Base-by-base conservation (phyloP, 352 stramenopile species). In the Blastocystis sp. region DNA sequence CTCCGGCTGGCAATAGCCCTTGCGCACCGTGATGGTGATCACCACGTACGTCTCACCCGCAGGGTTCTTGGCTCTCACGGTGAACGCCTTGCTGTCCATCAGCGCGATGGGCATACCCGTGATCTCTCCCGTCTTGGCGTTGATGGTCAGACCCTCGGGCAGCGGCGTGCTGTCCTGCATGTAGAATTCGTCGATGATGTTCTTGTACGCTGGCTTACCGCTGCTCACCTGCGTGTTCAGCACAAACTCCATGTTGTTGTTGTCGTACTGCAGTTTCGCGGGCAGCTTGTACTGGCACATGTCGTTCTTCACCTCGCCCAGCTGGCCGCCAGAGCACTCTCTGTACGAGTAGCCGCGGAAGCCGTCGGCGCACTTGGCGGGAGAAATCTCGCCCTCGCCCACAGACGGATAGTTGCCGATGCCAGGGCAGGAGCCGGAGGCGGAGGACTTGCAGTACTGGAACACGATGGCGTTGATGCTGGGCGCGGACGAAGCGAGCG, bases 351-450 rank as follows among this genome's bases (percentile, higher is more conserved):
- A 82, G 17, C 74, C 74, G 69, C 38, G 38, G 21, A 60, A 82
- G 23, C 74, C 74, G 1, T 82, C 52, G 19, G 17, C 45, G 41
- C 74, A 82, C 11, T 21, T 23, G 4, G 14, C 38, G 9, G 59
- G 62, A 66, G 59, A 71, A 67, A 71, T 71, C 41, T 82, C 45
- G 38, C 74, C 74, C 41, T 82, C 74, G 0, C 45, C 74, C 0
- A 82, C 74, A 34, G 74, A 67, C 70, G 74, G 74, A 70, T 70
- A 82, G 40, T 69, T 11, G 38, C 61, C 74, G 11, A 69, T 52
- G 38, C 1, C 28, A 59, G 74, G 74, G 52, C 74, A 82, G 11
- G 52, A 14, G 11, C 40, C 40, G 34, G 4, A 43, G 9, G 21
- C 62, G 34, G 4, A n/a, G 2, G 62, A 5, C 34, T 70, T 70